phyloP scores from a whole-genome alignment of 2,329 filamentous ascomycete genomes.

The Fusarium pilosicola region DNA sequence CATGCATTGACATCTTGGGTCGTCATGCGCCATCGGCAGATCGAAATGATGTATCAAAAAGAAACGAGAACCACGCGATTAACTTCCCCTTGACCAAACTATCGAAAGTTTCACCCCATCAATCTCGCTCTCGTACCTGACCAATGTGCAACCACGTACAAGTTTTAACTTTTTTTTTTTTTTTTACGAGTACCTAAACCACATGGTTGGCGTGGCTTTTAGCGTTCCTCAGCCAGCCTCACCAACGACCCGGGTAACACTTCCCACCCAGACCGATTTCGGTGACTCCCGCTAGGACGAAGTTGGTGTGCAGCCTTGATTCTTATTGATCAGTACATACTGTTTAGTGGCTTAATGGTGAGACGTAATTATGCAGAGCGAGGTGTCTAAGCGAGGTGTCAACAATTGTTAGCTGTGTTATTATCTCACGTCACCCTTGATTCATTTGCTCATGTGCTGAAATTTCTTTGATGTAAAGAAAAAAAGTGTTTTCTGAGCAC shows the following conservation, averaged over 20 bases:
- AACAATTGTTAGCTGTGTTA: neutral
- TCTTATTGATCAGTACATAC: neutral
- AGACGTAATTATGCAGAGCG: neutral
- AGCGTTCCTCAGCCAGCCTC: neutral
- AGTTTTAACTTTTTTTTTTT: neutral
- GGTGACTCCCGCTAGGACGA: neutral
- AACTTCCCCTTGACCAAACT: neutral
- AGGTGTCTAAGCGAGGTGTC: neutral
- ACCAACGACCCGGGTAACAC: neutral
- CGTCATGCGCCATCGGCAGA: neutral
- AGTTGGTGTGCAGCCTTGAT: neutral
- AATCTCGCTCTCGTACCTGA: neutral
- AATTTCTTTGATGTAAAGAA: neutral
- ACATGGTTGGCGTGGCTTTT: neutral
- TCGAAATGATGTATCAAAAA: neutral
- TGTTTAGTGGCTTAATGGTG: neutral
- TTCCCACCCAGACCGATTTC: neutral
- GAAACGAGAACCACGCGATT: neutral
- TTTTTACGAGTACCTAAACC: neutral
- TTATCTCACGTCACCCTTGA: neutral
- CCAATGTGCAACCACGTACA: neutral
- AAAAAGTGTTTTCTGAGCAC: no score
- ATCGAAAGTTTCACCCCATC: neutral
- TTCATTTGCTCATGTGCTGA: neutral
- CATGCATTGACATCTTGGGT: neutral